phyloP scores from a whole-genome alignment of 352 stramenopile species.

The Globisporangium ultimum region DNA sequence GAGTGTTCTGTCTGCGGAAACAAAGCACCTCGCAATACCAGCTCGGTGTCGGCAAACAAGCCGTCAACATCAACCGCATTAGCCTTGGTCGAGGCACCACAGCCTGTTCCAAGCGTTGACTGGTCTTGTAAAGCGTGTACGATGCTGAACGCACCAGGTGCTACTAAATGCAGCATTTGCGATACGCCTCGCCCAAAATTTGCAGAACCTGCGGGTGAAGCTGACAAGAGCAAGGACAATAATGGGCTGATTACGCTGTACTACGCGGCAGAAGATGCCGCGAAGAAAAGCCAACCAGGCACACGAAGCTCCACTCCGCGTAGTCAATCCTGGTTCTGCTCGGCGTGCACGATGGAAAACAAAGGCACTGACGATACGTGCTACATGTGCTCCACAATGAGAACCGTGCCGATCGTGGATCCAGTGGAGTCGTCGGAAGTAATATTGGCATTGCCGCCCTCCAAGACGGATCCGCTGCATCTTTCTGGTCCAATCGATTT shows the following conservation, averaged over 20 bases:
- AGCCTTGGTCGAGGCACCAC: constrained; percentile 30
- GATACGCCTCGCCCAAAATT: constrained; percentile 40
- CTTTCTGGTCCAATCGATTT: constrained; percentile 32
- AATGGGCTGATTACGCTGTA: constrained; percentile 70
- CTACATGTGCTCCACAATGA: constrained; percentile 67
- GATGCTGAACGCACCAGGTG: constrained; percentile 57
- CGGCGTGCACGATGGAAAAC: constrained; percentile 84
- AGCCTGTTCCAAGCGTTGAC: constrained; percentile 22
- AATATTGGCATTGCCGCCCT: constrained; percentile 25
- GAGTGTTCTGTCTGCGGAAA: constrained; percentile 71
- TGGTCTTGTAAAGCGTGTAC: constrained; percentile 80
- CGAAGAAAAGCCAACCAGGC: constrained; percentile 22
- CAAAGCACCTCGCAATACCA: constrained; percentile 21
- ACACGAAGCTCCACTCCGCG: constrained; percentile 10
- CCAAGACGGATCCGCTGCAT: constrained; percentile 20
- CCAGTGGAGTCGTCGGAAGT: constrained; percentile 30
- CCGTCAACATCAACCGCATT: constrained; percentile 49
- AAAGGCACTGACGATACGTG: constrained; percentile 43
- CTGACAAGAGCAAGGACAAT: constrained; percentile 20
- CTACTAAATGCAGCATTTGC: constrained; percentile 74
- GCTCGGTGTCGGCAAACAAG: constrained; percentile 12
- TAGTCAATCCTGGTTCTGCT: constrained; percentile 42
- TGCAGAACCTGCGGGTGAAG: constrained; percentile 7
- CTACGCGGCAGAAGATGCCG: constrained; percentile 52
- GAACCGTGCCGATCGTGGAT: constrained; percentile 37